Evolutionary conservation across 345 rosid genomes (phyloP), one percentile per base, ranked within the genome.

Genomic region (Lepidium africanum): DNA sequence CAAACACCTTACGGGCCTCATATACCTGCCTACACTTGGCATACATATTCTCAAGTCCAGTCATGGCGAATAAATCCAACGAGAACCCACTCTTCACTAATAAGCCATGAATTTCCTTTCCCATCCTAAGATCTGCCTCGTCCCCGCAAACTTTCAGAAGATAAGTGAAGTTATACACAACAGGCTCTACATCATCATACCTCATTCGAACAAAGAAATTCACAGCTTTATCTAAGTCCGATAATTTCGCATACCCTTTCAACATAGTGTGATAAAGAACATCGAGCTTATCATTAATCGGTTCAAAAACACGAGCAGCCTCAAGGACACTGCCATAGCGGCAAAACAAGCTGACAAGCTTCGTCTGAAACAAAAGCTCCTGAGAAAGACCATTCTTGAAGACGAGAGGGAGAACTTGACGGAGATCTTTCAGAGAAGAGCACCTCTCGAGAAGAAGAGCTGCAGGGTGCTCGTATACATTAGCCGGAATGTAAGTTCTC

Each of bases 181-280:
- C 85, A 2, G 82, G 87, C 50, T 8, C 59, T 51, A 89, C 89
- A 5, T 66, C 68, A 43, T 87, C 91, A 32, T n/a, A 73, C 77
- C 77, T 82, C 98, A 89, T 83, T 38, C 92, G 72, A 57, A 64
- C 56, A 65, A 84, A 87, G 42, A 92, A 87, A 0, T 59, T 73
- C 35, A 84, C 15, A 32, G 94, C 85, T 32, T 79, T 64, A 33
- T 81, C 79, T 12, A 85, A 72, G 46, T 83, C 82, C 0, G 91
- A 80, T 63, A 62, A 61, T 55, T 77, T 87, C 1, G 86, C 84
- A 51, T 81, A 82, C 38, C 96, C 97, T 74, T 91, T 92, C 21
- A 92, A 92, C 88, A 89, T 78, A 33, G 94, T 89, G 75, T 92
- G 79, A 62, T 87, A 89, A 41, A 92, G 87, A 32, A 76, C 86